Percentiles rank a stretch among this genome's conserved stretches.
Evolutionary conservation across 1,139 yeast genomes (phyloP).

Genomic region (Hansenula anomala): DNA sequence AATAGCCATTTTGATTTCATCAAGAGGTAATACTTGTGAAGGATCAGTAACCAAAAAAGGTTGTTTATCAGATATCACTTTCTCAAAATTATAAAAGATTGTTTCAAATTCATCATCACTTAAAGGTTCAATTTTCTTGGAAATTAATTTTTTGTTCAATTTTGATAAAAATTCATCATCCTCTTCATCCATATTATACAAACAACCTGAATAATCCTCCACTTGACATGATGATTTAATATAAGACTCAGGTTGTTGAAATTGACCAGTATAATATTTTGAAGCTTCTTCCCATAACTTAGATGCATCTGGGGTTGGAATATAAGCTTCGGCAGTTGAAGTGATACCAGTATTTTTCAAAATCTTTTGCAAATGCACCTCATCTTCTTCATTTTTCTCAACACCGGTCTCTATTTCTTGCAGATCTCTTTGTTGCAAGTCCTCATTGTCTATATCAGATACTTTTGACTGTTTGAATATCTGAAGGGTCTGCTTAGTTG

Average conservation of each 20-base stretch:
- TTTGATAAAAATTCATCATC: conserved; percentile 65
- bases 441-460: conserved; percentile 72
- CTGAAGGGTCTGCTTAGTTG: conserved; percentile 60
- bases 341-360: conserved; percentile 28
- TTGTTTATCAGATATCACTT: conserved; percentile 70
- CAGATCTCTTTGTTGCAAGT: conserved; percentile 69
- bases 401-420: conserved; percentile 97
- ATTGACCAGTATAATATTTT: conserved; percentile 64
- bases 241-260: conserved; percentile 71
- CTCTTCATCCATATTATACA: conserved; percentile 85
- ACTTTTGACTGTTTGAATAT: conserved; percentile 74
- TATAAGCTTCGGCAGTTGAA: conserved; percentile 60
- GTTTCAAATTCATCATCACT: conserved; percentile 85
- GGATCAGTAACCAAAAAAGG: conserved; percentile 90
- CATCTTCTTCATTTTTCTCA: conserved; percentile 96
- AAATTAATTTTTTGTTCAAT: conserved; percentile 29
- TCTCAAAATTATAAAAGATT: conserved; percentile 70
- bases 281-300: conserved; percentile 73
- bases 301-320: conserved; percentile 97
- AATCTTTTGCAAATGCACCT: conserved; percentile 91
- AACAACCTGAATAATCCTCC: conserved; percentile 86
- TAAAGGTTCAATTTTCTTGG: conserved; percentile 31
- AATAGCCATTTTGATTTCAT: conserved; percentile 55
- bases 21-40: conserved; percentile 61
- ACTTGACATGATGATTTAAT: conserved; percentile 91